phyloP scores from a whole-genome alignment of 306 rosid genomes.

The Spatholobus suberectus region DNA sequence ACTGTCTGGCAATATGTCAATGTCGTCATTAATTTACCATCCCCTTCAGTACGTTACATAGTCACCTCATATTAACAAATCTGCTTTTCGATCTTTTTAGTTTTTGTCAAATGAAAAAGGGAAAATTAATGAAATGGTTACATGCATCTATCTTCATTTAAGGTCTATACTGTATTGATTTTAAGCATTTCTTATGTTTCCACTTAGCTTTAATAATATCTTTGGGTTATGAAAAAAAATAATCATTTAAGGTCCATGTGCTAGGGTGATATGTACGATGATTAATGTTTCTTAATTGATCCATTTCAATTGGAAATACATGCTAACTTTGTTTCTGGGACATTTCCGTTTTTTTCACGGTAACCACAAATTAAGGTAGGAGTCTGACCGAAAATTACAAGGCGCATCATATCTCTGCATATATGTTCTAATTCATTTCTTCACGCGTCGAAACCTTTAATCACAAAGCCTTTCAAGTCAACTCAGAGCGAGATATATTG shows the following conservation, averaged over 20 bases:
- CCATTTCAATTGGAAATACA: not conserved
- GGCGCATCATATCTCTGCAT: not conserved
- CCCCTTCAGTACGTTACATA: not conserved
- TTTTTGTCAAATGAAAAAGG: not conserved
- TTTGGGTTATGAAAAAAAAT: no score
- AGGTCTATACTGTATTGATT: no score
- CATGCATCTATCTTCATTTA: not conserved
- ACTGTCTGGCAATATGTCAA: not conserved
- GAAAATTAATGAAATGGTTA: not conserved
- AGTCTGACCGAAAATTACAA: not conserved
- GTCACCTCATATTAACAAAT: not conserved
- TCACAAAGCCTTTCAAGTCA: conserved; percentile 5
- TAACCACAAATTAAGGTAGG: not conserved
- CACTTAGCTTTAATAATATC: no score
- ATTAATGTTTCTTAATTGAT: not conserved
- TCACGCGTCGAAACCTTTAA: not conserved
- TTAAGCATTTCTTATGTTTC: no score
- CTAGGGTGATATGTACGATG: not conserved
- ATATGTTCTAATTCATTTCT: not conserved
- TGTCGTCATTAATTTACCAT: not conserved
- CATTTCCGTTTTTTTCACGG: not conserved
- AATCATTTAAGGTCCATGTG: not conserved
- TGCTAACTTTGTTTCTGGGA: not conserved
- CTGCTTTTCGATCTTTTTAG: not conserved
- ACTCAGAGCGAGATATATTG: not conserved